Base-by-base conservation (phyloP, 495 filamentous ascomycete species). In the Xylaria venustula region DNA sequence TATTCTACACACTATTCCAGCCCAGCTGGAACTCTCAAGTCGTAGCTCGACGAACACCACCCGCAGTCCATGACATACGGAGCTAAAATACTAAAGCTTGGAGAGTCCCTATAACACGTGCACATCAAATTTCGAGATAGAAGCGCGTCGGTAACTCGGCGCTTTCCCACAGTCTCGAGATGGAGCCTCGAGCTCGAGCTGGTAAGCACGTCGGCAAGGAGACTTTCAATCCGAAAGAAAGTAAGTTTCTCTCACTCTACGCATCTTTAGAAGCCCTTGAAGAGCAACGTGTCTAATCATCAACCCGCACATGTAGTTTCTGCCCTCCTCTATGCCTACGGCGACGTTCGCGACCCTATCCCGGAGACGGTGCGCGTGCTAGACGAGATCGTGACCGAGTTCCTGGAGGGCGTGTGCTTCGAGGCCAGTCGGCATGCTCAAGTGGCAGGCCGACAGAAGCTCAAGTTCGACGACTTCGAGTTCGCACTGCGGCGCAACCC, bases 391-490 rank as follows among this genome's bases (percentile, higher is more conserved):
- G 83, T 94, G 54, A 96, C 92, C 45, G 94, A 97, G 73, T 93
- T 90, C 75, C 84, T 92, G 58, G 86, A 94, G 59, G 90, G 92
- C 71, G 82, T 94, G 59, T 92, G 89, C 79, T 94, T 97, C 80
- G 88, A 89, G 53, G 93, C 94, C 5, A 87, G 90, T 25, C 84
- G 88, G 22, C 86, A 86, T 64, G 94, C 94, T 0, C 85, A 88
- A 67, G 87, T 94, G 72, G 85, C 88, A 2, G 87, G 91, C 3
- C 87, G 94, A 7, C 89, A 93, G 67, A 98, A 98, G 76, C 90
- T 97, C 77, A 98, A 98, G 70, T 89, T 96, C 58, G 94, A 98
- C 64, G 94, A 98, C 72, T 96, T 98, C 79, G 90, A 93, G 68
- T 98, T 94, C 68, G 90, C 90, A 30, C 84, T 97, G 54, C 85